A percentile compares a stretch with the other conserved stretches of the same genome.
Evolutionary conservation across 1,284 basidiomycete species (phyloP).

Genomic region (Afroboletus lepidellus): DNA sequence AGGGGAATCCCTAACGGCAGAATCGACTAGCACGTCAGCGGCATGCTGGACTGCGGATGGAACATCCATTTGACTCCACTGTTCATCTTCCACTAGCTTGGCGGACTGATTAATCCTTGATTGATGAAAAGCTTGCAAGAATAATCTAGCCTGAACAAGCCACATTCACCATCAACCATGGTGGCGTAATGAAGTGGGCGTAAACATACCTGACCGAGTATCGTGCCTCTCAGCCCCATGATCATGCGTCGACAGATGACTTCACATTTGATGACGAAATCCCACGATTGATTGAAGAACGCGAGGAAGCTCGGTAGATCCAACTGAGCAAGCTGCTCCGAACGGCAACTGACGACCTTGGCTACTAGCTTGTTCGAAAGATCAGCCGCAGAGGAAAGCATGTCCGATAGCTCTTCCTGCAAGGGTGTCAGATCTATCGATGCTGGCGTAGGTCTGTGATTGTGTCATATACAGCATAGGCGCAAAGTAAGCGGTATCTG

Average conservation of each 20-base stretch:
- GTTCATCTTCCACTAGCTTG: slow-evolving; percentile 89
- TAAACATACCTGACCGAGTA: slow-evolving; percentile 69
- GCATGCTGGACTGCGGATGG: slow-evolving; percentile 62
- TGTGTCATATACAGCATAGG: slow-evolving; percentile 11
- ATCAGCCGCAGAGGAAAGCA: slow-evolving; percentile 79
- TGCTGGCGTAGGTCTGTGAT: slow-evolving; percentile 34
- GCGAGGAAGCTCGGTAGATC: slow-evolving; percentile 74
- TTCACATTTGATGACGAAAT: slow-evolving; percentile 87
- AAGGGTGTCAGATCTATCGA: slow-evolving; percentile 44
- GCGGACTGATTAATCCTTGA: slow-evolving; percentile 80
- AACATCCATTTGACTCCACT: slow-evolving; percentile 81
- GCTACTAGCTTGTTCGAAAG: slow-evolving; percentile 81
- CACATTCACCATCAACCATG: not conserved
- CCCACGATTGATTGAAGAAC: slow-evolving; percentile 85
- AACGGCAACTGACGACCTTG: slow-evolving; percentile 73
- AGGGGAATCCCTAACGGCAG: slow-evolving; percentile 78
- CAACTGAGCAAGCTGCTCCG: slow-evolving; percentile 77
- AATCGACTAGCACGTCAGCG: slow-evolving; percentile 75
- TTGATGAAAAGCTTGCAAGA: slow-evolving; percentile 86
- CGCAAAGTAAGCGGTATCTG: not conserved
- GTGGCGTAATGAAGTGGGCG: not conserved
- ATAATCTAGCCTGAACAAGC: slow-evolving; percentile 70
- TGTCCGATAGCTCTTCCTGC: slow-evolving; percentile 66
- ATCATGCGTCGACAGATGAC: slow-evolving; percentile 87
- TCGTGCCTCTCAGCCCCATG: slow-evolving; percentile 81